A percentile compares a stretch with the other conserved stretches of the same genome.
Conservation (phyloP, 495 filamentous ascomycete genomes). For the Xylaria grammica region DNA sequence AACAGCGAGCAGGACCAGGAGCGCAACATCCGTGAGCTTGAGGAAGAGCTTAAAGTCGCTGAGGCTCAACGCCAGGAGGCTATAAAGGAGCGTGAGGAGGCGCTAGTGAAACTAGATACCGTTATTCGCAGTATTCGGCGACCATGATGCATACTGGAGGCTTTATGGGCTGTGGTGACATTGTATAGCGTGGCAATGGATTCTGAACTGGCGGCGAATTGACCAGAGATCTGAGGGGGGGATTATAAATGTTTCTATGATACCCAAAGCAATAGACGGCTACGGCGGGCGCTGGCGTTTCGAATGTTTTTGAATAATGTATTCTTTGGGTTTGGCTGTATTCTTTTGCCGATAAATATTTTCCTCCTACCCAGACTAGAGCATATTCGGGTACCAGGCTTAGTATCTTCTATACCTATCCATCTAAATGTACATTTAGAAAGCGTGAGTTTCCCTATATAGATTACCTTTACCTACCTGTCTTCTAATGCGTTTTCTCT, state of each 20-base stretch:
- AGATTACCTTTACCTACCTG: background rate
- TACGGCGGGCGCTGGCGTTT: background rate
- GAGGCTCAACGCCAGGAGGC: constrained; percentile 75
- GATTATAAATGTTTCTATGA: constrained; percentile 19
- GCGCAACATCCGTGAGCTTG: constrained; percentile 72
- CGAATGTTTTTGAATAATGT: background rate
- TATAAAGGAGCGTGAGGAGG: constrained; percentile 70
- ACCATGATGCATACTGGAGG: constrained; percentile 37
- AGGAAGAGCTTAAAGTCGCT: constrained; percentile 73
- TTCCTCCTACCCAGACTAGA: background rate
- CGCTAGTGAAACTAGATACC: constrained; percentile 69
- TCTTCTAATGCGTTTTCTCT: background rate
- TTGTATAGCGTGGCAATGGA: constrained; percentile 9
- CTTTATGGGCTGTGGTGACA: background rate
- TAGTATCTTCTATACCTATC: background rate
- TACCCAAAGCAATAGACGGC: constrained; percentile 12
- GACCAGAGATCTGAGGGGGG: constrained; percentile 1
- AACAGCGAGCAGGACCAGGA: constrained; percentile 85
- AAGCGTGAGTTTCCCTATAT: background rate
- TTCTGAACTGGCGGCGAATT: background rate
- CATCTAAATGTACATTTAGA: background rate
- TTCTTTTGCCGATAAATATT: background rate
- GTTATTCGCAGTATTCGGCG: constrained; percentile 65
- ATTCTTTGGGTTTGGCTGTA: background rate
- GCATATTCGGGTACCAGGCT: background rate